These are phyloP conservation scores for Plasmodium gonderi DNA, from an alignment of 169 alveolate species.

Conservation along the genomic window DNA sequence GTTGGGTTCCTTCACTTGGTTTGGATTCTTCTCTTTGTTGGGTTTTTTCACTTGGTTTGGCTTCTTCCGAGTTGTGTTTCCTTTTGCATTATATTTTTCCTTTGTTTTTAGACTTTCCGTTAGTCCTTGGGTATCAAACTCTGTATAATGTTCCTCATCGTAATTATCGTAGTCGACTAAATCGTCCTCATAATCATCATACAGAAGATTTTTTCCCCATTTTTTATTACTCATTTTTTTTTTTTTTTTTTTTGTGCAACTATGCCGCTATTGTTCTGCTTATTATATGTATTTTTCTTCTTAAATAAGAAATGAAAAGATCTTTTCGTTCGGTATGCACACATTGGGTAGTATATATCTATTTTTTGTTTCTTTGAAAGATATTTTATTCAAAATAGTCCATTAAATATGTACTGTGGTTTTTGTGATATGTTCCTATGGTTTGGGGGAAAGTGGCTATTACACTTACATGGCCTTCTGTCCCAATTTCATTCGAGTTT, in stretches of 20 bases:
- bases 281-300: not conserved
- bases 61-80: not conserved
- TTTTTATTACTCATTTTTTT: slow-evolving; percentile 59
- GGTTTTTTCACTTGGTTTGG: not conserved
- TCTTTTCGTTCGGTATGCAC: not conserved
- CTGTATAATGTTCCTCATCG: slow-evolving; percentile 57
- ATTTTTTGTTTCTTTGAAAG: not conserved
- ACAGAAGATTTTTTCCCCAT: slow-evolving; percentile 12
- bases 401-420: too few relatives aligned
- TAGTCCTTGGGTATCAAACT: slow-evolving; percentile 17
- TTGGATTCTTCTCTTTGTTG: not conserved
- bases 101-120: not conserved
- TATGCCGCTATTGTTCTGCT: not conserved
- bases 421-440: too few relatives aligned
- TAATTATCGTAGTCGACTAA: slow-evolving; percentile 57
- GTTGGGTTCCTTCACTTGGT: not conserved
- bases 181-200: slow-evolving; percentile 59
- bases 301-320: not conserved
- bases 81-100: not conserved
- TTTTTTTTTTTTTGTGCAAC: too few relatives aligned
- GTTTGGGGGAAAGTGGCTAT: too few relatives aligned
- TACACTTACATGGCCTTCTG: too few relatives aligned
- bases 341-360: not conserved
- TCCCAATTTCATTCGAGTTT: not conserved
- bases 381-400: too few relatives aligned